Evolutionary conservation across 192 early-diverging fungal species (phyloP).

Genomic region (Entomortierella beljakovae): DNA sequence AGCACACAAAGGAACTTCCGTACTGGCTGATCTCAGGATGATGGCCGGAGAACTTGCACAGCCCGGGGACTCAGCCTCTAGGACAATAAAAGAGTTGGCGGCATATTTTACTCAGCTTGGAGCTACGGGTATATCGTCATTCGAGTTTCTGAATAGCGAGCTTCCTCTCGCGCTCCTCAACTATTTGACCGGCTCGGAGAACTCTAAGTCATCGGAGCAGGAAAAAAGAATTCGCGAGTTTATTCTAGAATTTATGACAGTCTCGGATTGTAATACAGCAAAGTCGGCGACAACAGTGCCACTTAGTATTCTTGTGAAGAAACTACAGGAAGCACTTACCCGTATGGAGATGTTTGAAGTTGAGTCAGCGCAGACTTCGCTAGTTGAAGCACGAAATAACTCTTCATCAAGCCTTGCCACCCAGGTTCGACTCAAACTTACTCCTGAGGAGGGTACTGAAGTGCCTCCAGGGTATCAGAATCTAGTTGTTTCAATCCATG

Average conservation of each 20-base stretch:
- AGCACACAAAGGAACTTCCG: slow-evolving; percentile 11
- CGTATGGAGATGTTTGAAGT: slow-evolving; percentile 79
- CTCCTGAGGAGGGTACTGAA: slow-evolving; percentile 61
- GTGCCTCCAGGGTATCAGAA: slow-evolving; percentile 62
- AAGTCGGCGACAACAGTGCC: slow-evolving; percentile 31
- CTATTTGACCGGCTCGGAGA: slow-evolving; percentile 53
- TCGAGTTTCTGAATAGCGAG: slow-evolving; percentile 84
- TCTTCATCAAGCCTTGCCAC: slow-evolving; percentile 78
- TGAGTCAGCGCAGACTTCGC: slow-evolving; percentile 46
- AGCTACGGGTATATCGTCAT: slow-evolving; percentile 72
- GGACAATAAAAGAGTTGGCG: slow-evolving; percentile 30
- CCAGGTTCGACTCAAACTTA: slow-evolving; percentile 75
- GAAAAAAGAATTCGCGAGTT: slow-evolving; percentile 56
- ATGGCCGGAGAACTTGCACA: slow-evolving; percentile 12
- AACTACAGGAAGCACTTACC: slow-evolving; percentile 78
- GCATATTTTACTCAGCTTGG: slow-evolving; percentile 29
- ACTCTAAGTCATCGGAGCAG: neutral
- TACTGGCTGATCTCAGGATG: slow-evolving; percentile 18
- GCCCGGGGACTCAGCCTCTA: slow-evolving; percentile 9
- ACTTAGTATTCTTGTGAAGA: slow-evolving; percentile 66
- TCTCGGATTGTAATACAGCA: neutral
- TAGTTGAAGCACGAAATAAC: slow-evolving; percentile 49
- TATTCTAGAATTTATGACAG: slow-evolving; percentile 33
- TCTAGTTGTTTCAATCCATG: slow-evolving; percentile 84
- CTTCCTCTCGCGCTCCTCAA: slow-evolving; percentile 70